These are phyloP conservation scores for Buddleja alternifolia DNA, from an alignment of 257 asterid species.

Conservation along the genomic window DNA sequence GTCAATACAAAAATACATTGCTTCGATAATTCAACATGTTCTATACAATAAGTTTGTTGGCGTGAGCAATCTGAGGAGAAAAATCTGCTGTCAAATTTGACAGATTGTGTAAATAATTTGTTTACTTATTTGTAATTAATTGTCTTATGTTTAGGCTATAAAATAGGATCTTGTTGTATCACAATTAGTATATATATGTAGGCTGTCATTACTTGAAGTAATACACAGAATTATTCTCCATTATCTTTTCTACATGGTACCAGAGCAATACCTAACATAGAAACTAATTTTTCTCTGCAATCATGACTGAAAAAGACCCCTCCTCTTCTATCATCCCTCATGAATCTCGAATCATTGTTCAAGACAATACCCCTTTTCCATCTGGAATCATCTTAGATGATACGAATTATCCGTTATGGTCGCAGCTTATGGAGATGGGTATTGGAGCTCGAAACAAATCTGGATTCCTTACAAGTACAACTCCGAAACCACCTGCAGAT, in stretches of 20 bases:
- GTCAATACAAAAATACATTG: not conserved
- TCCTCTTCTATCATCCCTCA: not conserved
- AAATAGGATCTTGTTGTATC: too few relatives aligned
- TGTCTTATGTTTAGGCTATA: too few relatives aligned
- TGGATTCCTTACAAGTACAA: not conserved
- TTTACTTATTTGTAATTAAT: too few relatives aligned
- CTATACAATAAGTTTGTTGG: constrained; percentile 21
- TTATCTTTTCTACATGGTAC: not conserved
- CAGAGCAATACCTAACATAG: not conserved
- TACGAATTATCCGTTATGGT: too few relatives aligned
- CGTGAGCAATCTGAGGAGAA: not conserved
- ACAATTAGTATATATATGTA: too few relatives aligned
- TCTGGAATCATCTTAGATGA: constrained; percentile 3
- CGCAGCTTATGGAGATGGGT: constrained; percentile 12
- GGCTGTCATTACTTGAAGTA: too few relatives aligned
- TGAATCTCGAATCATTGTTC: not conserved
- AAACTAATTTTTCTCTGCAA: not conserved
- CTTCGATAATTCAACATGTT: not conserved
- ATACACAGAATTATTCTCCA: too few relatives aligned
- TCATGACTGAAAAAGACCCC: not conserved
- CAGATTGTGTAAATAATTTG: too few relatives aligned
- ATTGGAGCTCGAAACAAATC: constrained; percentile 11
- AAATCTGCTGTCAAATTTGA: too few relatives aligned
- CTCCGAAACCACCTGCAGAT: not conserved
- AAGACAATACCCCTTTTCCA: not conserved